A percentile compares a stretch with the other conserved stretches of the same genome.
Conservation (phyloP, 2,329 filamentous ascomycete species). For the Ceratocystis cacaofunesta region DNA sequence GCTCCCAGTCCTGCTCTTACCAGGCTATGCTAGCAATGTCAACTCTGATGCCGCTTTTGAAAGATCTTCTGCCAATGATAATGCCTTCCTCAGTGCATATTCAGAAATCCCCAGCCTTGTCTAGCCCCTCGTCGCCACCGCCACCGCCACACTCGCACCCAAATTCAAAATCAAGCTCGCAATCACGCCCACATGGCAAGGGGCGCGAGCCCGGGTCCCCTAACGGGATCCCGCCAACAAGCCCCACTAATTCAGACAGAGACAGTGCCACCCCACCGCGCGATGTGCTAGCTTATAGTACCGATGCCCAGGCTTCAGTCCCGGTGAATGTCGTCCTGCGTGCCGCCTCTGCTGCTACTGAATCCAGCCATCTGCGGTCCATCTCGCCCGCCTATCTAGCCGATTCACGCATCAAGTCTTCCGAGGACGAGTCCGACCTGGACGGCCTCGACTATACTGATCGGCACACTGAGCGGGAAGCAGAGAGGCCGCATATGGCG, state of each 20-base stretch:
- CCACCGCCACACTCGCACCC: slow-evolving; percentile 24
- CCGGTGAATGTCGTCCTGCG: neutral
- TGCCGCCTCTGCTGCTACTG: neutral
- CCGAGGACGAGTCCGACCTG: slow-evolving; percentile 25
- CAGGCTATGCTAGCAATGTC: slow-evolving; percentile 37
- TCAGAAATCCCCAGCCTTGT: slow-evolving; percentile 25
- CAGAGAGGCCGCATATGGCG: slow-evolving; percentile 6
- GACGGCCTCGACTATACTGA: slow-evolving; percentile 26
- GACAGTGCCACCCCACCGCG: neutral
- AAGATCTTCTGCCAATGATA: slow-evolving; percentile 45
- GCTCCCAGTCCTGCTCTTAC: neutral
- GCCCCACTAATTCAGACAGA: neutral
- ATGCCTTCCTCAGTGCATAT: slow-evolving; percentile 43
- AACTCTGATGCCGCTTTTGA: slow-evolving; percentile 39
- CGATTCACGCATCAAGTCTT: neutral
- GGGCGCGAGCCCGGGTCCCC: neutral
- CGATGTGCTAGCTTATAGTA: neutral
- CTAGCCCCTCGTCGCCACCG: slow-evolving; percentile 22
- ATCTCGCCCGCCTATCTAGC: neutral
- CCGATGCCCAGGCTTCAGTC: neutral
- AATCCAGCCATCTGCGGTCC: neutral
- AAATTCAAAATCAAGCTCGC: too few species aligned
- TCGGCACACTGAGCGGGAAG: slow-evolving; percentile 15
- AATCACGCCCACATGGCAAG: neutral
- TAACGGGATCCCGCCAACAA: neutral